Evolutionary conservation across 495 filamentous ascomycete species (phyloP).

Genomic region (Tuber magnatum): DNA sequence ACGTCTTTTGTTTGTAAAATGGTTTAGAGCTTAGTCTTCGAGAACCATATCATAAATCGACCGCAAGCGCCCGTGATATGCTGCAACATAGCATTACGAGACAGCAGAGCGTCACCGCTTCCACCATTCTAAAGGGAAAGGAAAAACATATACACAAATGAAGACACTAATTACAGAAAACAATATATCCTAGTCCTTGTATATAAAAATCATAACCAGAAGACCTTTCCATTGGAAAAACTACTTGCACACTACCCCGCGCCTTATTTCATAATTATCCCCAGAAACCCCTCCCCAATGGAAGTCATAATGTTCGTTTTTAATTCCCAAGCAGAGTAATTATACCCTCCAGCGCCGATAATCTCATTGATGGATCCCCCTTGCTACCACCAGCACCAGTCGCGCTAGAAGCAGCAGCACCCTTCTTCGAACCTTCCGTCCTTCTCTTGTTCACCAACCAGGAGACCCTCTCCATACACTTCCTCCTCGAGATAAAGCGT

Average conservation of each 20-base stretch:
- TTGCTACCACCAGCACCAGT: conserved; percentile 17
- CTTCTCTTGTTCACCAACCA: conserved; percentile 15
- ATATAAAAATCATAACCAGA: conserved; percentile 4
- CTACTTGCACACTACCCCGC: not conserved
- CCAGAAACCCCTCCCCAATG: conserved; percentile 16
- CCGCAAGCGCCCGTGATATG: no score
- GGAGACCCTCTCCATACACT: conserved; percentile 33
- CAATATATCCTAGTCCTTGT: not conserved
- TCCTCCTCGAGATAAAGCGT: conserved; percentile 29
- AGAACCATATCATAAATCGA: no score
- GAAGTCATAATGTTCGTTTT: conserved; percentile 15
- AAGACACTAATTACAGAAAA: no score
- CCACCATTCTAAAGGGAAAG: no score
- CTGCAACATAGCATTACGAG: no score
- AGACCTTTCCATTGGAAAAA: not conserved
- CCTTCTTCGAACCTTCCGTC: conserved; percentile 24
- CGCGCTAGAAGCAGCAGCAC: not conserved
- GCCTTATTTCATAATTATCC: not conserved
- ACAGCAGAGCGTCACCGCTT: no score
- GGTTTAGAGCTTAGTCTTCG: no score
- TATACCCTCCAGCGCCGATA: conserved; percentile 17
- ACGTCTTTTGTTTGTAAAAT: no score
- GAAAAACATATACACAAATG: no score
- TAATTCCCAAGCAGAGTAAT: conserved; percentile 12
- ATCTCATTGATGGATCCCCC: conserved; percentile 16